Evolutionary conservation across 2,329 filamentous ascomycete species (phyloP).

Genomic region (Calonectria multiphialidica): DNA sequence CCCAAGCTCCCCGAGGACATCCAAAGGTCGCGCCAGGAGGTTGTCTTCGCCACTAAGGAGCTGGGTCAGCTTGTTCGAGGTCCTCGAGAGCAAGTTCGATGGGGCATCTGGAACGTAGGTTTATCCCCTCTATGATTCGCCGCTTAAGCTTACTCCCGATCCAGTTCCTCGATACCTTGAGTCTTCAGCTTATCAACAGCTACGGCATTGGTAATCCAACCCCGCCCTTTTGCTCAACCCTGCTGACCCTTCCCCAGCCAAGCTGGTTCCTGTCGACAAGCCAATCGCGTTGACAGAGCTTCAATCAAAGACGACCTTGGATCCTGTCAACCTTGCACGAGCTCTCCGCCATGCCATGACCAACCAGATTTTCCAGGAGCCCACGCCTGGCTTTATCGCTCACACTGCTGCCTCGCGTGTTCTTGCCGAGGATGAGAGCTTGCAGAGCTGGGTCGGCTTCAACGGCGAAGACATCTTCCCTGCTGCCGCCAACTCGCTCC

Average conservation of each 20-base stretch:
- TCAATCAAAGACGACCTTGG: constrained; percentile 57
- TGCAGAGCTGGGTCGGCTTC: constrained; percentile 68
- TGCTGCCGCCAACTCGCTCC: constrained; percentile 59
- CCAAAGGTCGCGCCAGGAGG: constrained; percentile 57
- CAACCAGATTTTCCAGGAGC: constrained; percentile 66
- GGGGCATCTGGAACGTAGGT: constrained; percentile 65
- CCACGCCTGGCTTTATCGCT: constrained; percentile 60
- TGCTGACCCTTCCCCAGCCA: constrained; percentile 50
- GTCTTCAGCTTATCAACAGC: constrained; percentile 63
- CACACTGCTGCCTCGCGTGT: constrained; percentile 67
- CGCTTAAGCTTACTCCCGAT: constrained; percentile 21
- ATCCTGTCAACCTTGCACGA: constrained; percentile 63
- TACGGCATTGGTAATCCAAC: constrained; percentile 60
- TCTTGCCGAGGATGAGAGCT: constrained; percentile 60
- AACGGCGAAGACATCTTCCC: constrained; percentile 67
- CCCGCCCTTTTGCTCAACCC: constrained; percentile 4
- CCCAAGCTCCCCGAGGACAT: constrained; percentile 60
- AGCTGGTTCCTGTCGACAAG: constrained; percentile 61
- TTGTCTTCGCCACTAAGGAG: constrained; percentile 63
- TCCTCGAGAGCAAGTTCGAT: constrained; percentile 63
- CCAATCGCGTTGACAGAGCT: constrained; percentile 61
- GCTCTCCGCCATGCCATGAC: constrained; percentile 70
- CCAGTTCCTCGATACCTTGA: constrained; percentile 63
- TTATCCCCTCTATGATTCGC: not conserved
- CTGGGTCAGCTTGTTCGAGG: constrained; percentile 61